A percentile compares a stretch with the other conserved stretches of the same genome.
phyloP scores from a whole-genome alignment of 2,329 filamentous ascomycete species.

The Phaeophleospora eucalypticola region DNA sequence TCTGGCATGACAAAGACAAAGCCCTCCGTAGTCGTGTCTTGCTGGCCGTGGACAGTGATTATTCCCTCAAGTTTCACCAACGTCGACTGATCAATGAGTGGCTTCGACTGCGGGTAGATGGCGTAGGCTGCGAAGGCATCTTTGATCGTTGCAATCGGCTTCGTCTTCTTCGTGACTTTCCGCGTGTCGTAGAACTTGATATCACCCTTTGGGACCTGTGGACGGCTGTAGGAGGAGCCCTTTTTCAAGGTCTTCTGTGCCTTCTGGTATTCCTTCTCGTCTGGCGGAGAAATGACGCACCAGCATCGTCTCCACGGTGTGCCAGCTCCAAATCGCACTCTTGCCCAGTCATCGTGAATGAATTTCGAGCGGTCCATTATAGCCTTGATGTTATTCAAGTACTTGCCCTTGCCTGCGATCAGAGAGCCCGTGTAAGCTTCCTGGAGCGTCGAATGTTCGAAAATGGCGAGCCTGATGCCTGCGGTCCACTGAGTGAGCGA shows the following conservation, averaged over 20 bases:
- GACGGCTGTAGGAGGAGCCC: constrained; percentile 76
- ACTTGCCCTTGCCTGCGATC: constrained; percentile 89
- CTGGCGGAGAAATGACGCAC: constrained; percentile 89
- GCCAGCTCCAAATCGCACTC: constrained; percentile 90
- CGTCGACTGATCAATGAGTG: constrained; percentile 89
- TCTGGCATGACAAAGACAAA: constrained; percentile 99
- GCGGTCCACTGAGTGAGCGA: constrained; percentile 95
- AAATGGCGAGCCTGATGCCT: constrained; percentile 88
- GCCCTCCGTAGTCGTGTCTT: constrained; percentile 74
- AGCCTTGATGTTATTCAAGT: constrained; percentile 79
- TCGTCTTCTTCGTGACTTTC: constrained; percentile 87
- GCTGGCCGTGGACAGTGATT: constrained; percentile 76
- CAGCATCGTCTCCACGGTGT: constrained; percentile 95
- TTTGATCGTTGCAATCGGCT: constrained; percentile 85
- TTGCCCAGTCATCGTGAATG: constrained; percentile 85
- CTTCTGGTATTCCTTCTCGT: constrained; percentile 87
- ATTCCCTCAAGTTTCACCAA: constrained; percentile 89
- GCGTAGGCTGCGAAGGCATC: constrained; percentile 91
- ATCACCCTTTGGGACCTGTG: constrained; percentile 70
- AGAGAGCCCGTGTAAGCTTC: constrained; percentile 95
- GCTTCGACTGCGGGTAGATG: constrained; percentile 91
- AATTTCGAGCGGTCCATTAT: constrained; percentile 80
- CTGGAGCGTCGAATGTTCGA: constrained; percentile 85
- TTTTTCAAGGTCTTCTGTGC: constrained; percentile 78
- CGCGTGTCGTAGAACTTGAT: constrained; percentile 92